phyloP scores from a whole-genome alignment of 768 basidiomycete species.

The Tephrocybe sp. region DNA sequence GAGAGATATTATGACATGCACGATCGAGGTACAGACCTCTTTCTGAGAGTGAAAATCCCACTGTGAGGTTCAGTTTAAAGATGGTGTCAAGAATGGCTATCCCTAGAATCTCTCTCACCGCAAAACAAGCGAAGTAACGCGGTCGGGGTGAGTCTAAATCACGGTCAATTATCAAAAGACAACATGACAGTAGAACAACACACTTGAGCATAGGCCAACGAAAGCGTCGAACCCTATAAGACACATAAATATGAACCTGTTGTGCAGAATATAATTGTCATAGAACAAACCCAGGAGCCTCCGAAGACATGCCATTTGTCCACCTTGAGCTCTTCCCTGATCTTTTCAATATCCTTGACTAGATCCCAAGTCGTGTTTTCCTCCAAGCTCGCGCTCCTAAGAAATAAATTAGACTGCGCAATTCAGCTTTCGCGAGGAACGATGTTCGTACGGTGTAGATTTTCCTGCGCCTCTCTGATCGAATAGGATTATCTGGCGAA shows the following conservation, averaged over 20 bases:
- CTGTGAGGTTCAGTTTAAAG: conserved; percentile 29
- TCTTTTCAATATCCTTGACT: conserved; percentile 83
- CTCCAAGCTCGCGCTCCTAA: conserved; percentile 67
- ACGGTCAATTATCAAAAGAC: neutral
- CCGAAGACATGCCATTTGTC: conserved; percentile 95
- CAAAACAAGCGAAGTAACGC: conserved; percentile 75
- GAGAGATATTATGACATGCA: neutral
- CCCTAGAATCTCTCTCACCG: conserved; percentile 39
- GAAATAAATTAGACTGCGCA: neutral
- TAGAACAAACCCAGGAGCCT: conserved; percentile 76
- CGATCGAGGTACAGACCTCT: conserved; percentile 43
- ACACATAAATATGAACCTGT: neutral
- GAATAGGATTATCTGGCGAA: conserved; percentile 69
- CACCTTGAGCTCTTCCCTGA: conserved; percentile 71
- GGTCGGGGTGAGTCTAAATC: conserved; percentile 70
- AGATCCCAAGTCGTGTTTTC: conserved; percentile 96
- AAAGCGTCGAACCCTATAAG: conserved; percentile 76
- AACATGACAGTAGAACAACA: neutral
- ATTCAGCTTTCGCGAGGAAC: neutral
- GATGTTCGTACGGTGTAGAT: conserved; percentile 66
- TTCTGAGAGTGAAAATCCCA: conserved; percentile 86
- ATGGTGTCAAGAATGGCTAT: neutral
- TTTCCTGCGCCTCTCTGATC: conserved; percentile 91
- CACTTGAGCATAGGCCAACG: conserved; percentile 84
- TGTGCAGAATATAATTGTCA: neutral